Evolutionary conservation across 306 rosid species (phyloP).

Genomic region (Cercis canadensis): DNA sequence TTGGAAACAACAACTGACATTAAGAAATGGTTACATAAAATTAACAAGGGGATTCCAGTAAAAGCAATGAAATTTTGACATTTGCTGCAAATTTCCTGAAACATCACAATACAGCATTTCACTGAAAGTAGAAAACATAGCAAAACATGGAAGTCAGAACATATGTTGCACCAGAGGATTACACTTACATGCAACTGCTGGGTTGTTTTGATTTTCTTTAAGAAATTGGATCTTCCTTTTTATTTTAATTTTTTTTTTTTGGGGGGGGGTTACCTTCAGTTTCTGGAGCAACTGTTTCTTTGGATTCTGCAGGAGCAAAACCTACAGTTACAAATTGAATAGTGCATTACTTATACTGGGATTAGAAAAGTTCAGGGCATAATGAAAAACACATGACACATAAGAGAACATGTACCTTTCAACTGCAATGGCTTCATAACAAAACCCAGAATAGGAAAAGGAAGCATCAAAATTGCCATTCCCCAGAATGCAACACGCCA

Average conservation of each 20-base stretch:
- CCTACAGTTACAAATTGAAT: constrained; percentile 55
- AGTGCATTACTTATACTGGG: constrained; percentile 5
- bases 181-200: neutral
- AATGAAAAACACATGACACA: constrained; percentile 29
- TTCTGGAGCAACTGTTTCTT: constrained; percentile 53
- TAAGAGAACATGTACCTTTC: constrained; percentile 59
- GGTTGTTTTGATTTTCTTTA: constrained; percentile 6
- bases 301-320: constrained; percentile 58
- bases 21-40: neutral
- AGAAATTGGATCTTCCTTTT: constrained; percentile 18
- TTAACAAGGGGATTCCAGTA: neutral
- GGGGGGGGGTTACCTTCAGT: constrained; percentile 55
- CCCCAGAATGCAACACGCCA: constrained; percentile 92
- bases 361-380: constrained; percentile 25
- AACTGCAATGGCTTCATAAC: constrained; percentile 75
- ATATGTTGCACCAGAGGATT: too few species aligned
- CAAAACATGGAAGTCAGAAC: neutral
- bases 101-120: neutral
- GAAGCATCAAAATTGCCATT: constrained; percentile 91
- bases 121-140: constrained; percentile 24
- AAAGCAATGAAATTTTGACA: constrained; percentile 12
- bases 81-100: constrained; percentile 9
- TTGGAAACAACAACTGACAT: constrained; percentile 16
- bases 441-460: constrained; percentile 86
- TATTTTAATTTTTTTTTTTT: neutral